Evolutionary conservation across 2,329 filamentous ascomycete species (phyloP), one percentile per base, ranked within the genome.

Genomic region (Rugonectria rugulosa): DNA sequence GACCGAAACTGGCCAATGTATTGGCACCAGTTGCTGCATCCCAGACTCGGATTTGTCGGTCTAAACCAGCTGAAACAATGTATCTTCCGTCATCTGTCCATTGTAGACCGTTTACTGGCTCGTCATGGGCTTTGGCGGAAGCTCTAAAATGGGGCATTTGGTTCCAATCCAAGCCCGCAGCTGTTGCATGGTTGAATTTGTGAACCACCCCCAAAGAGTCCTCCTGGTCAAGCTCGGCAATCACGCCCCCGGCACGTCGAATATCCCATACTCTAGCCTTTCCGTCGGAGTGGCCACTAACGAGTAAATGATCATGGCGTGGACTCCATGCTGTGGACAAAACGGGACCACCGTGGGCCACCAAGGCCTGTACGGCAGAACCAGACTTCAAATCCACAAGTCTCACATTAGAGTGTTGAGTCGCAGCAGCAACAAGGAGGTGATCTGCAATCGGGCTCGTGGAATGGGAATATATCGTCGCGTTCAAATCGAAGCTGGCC

Each of bases 211-310:
- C 93, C 3, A 90, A 78, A 3, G 87, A 88, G 68, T 97, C 92
- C 68, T 97, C 91, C 74, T 92, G 87, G 69, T 97, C 91, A 2
- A 98, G 80, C 34, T 89, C 82, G 0, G 88, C 91, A 26, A 98
- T 79, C 17, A 89, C 85, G 6, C 88, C 88, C 17, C 89, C 88
- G 24, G 91, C 90, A 26, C 90, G 87, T 4, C 94, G 83, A 21
- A 97, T 84, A 70, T 98, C 94, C 88, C 94, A 98, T 29, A 97
- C 79, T 19, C 92, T 85, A 3, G 93, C 86, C 9, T 86, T 88
- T 17, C 93, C 93, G 69, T 98, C 93, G 1, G 88, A 85, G n/a
- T 91, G 90, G 1, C 91, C 92, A 45, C 90, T 94, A 9, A 89
- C 91, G 3, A 98, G 82, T 4, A 96, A 79, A 68, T 97, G 85